These are phyloP conservation scores for Sporothrix pallida DNA, from an alignment of 2,329 filamentous ascomycete genomes.

Conservation along the genomic window DNA sequence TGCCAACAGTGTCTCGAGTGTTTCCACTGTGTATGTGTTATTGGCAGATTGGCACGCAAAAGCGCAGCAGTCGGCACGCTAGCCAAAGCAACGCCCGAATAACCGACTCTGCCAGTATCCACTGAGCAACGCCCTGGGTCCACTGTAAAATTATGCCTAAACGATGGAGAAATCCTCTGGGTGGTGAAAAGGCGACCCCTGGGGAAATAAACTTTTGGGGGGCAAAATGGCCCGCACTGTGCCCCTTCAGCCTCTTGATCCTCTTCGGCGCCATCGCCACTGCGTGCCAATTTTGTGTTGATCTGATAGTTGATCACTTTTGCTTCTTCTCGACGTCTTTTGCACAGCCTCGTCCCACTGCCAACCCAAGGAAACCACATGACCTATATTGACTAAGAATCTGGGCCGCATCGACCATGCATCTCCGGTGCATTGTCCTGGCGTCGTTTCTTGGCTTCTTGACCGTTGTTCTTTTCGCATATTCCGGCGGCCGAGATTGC, in stretches of 20 bases:
- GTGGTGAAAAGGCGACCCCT: not conserved
- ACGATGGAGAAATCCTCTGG: too few relatives aligned
- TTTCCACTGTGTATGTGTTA: not conserved
- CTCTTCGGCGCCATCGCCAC: too few relatives aligned
- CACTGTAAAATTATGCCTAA: not conserved
- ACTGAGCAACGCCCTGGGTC: not conserved
- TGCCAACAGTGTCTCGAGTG: not conserved
- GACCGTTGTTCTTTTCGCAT: not conserved
- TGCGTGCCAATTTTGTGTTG: not conserved
- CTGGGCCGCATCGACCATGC: not conserved
- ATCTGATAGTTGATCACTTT: not conserved
- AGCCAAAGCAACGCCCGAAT: constrained; percentile 1
- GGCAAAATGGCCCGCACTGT: not conserved
- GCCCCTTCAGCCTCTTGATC: too few relatives aligned
- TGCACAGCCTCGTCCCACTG: constrained; percentile 23
- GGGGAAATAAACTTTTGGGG: not conserved
- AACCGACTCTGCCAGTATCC: not conserved
- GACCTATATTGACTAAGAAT: not conserved
- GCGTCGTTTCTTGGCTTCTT: not conserved
- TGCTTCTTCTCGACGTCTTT: not conserved
- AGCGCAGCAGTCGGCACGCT: not conserved
- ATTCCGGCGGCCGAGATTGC: not conserved
- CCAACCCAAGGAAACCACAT: not conserved
- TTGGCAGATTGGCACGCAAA: too few relatives aligned
- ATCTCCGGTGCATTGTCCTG: not conserved